Percentiles rank a stretch among this genome's conserved stretches.
These are phyloP conservation scores for Myriosclerotinia scirpicola DNA, from an alignment of 2,329 filamentous ascomycete genomes.

Conservation along the genomic window DNA sequence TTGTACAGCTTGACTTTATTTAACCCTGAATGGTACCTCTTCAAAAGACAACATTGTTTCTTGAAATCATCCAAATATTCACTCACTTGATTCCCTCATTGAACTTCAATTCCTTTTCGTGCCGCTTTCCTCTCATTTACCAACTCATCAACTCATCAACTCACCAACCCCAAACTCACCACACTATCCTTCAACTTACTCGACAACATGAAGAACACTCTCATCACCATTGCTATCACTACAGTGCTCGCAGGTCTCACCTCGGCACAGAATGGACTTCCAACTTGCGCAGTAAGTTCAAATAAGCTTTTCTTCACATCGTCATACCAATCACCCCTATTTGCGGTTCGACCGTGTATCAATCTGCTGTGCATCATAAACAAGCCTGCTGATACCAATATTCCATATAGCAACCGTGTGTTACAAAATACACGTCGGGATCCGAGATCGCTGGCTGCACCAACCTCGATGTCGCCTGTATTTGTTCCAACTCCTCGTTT, in stretches of 20 bases:
- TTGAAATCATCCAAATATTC: background rate
- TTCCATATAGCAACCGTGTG: conserved; percentile 38
- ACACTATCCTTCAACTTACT: no score
- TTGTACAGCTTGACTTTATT: background rate
- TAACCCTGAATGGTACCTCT: conserved; percentile 5
- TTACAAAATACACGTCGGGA: conserved; percentile 42
- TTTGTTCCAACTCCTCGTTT: conserved; percentile 50
- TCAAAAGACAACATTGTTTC: background rate
- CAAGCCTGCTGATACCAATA: conserved; percentile 11
- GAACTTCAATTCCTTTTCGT: background rate
- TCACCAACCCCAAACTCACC: background rate
- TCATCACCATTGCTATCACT: conserved; percentile 44
- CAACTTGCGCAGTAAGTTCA: conserved; percentile 55
- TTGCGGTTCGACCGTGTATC: background rate
- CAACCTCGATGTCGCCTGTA: conserved; percentile 49
- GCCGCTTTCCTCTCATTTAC: background rate
- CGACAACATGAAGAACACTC: conserved; percentile 27
- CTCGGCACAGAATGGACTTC: conserved; percentile 51
- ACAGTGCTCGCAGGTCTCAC: conserved; percentile 56
- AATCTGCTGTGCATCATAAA: background rate
- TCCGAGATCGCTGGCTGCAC: conserved; percentile 44
- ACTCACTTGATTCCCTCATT: background rate
- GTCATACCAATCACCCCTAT: background rate
- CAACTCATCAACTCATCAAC: background rate
- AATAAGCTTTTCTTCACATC: background rate